These are phyloP conservation scores for Pseudopithomyces chartarum DNA, from an alignment of 2,329 filamentous ascomycete species.

Conservation along the genomic window DNA sequence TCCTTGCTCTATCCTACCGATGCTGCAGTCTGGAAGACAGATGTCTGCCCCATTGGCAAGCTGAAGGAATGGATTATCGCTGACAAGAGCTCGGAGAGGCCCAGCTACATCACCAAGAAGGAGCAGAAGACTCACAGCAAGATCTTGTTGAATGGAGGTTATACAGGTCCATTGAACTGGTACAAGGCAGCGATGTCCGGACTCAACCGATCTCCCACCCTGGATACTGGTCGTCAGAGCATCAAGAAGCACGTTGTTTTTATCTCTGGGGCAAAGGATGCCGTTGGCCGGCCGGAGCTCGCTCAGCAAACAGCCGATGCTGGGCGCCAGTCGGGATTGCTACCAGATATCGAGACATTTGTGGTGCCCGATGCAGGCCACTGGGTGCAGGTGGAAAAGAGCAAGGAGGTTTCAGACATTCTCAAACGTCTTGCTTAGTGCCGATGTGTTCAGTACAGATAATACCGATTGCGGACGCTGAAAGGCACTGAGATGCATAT, in stretches of 20 bases:
- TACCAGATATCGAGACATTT: not conserved
- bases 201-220: not conserved
- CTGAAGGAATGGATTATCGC: slow-evolving; percentile 7
- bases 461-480: too few relatives aligned
- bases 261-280: not conserved
- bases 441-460: too few relatives aligned
- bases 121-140: slow-evolving; percentile 1
- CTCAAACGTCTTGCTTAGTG: not conserved
- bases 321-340: not conserved
- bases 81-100: not conserved
- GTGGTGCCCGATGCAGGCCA: not conserved
- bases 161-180: slow-evolving; percentile 4
- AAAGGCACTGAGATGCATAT: too few relatives aligned
- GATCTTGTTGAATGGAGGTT: slow-evolving; percentile 6
- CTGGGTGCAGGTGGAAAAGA: not conserved
- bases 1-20: not conserved
- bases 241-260: not conserved
- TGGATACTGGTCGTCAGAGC: not conserved
- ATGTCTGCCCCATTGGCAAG: slow-evolving; percentile 9
- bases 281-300: not conserved
- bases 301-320: not conserved
- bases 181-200: not conserved
- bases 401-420: not conserved
- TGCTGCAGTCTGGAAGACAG: slow-evolving; percentile 1
- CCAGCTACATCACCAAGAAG: slow-evolving; percentile 3